A percentile compares a stretch with the other conserved stretches of the same genome.
Conservation (phyloP, 352 stramenopile species). For the Pythium sukuiense region DNA sequence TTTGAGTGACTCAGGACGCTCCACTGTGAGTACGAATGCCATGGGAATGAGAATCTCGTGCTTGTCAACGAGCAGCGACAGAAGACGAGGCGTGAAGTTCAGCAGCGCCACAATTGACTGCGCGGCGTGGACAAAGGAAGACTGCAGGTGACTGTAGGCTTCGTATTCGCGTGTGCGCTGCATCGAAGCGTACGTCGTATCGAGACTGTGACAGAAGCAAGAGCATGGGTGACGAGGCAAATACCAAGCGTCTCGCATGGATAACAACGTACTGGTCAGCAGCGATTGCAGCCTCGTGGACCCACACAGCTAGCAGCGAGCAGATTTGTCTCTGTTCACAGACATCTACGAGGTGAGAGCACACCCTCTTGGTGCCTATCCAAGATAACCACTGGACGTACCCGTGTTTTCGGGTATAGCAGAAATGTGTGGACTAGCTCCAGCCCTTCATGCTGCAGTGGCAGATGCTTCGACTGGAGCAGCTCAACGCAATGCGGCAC, state of each 20-base stretch:
- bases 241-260: background rate
- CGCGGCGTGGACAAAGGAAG: conserved; percentile 43
- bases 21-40: conserved; percentile 54
- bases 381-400: background rate
- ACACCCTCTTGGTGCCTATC: too few relatives aligned
- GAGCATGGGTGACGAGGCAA: background rate
- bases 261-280: conserved; percentile 36
- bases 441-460: conserved; percentile 60
- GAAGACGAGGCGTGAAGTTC: conserved; percentile 38
- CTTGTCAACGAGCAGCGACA: conserved; percentile 44
- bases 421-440: conserved; percentile 58
- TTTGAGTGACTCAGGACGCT: conserved; percentile 57
- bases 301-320: conserved; percentile 32
- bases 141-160: conserved; percentile 52
- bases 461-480: conserved; percentile 36
- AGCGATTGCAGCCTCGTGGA: conserved; percentile 39
- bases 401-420: conserved; percentile 15
- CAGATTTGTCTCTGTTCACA: conserved; percentile 39
- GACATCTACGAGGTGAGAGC: background rate
- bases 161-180: conserved; percentile 52
- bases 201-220: conserved; percentile 20
- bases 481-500: conserved; percentile 37
- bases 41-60: conserved; percentile 50
- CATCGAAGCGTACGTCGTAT: conserved; percentile 36
- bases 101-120: conserved; percentile 58